These are phyloP conservation scores for Apiospora sp. DNA, from an alignment of 2,329 filamentous ascomycete genomes.

Conservation along the genomic window DNA sequence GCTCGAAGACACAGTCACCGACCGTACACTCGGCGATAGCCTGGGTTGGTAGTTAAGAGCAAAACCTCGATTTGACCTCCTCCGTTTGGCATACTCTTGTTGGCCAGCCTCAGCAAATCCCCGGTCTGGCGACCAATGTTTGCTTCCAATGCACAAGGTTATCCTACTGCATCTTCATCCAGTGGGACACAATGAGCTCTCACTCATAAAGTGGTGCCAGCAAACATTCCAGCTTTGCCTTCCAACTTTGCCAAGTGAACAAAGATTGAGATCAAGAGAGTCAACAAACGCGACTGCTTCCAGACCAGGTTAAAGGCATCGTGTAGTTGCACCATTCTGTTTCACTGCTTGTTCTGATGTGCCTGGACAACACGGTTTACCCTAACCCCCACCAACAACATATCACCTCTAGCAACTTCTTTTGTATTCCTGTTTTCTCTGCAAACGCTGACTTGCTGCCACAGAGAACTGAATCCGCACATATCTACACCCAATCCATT, in stretches of 20 bases:
- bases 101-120: neutral
- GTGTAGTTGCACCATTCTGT: neutral
- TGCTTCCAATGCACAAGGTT: neutral
- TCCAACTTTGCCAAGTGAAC: neutral
- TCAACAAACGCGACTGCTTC: neutral
- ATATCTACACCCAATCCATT: neutral
- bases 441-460: conserved; percentile 1
- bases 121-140: neutral
- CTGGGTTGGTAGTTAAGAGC: neutral
- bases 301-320: neutral
- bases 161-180: neutral
- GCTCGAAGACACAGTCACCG: neutral
- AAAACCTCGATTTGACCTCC: neutral
- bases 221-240: neutral
- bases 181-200: neutral
- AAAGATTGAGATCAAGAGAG: neutral
- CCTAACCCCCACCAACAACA: neutral
- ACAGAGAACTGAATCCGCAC: neutral
- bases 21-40: neutral
- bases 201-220: neutral
- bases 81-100: neutral
- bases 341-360: neutral
- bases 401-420: neutral
- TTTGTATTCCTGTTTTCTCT: neutral
- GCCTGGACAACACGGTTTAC: neutral